Percentiles rank a stretch among this genome's conserved stretches.
Conservation (phyloP, 2,329 filamentous ascomycete genomes). For the Aureobasidium sp. region DNA sequence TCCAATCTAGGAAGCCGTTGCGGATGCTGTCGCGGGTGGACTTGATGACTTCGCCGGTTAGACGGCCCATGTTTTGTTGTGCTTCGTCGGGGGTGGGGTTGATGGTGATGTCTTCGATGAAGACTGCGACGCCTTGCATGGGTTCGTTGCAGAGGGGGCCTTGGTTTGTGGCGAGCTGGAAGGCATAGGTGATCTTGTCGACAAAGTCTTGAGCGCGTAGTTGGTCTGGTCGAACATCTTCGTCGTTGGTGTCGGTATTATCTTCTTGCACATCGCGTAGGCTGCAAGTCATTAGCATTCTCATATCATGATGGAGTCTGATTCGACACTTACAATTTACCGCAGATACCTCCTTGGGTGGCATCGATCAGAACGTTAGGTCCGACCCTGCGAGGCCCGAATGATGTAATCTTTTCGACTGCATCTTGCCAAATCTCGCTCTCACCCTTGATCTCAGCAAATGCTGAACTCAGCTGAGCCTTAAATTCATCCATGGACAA, state of each 20-base stretch:
- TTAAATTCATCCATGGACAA: slow-evolving; percentile 72
- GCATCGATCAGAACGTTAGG: slow-evolving; percentile 85
- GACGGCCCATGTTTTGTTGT: slow-evolving; percentile 59
- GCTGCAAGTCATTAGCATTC: background rate
- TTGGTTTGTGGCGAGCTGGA: slow-evolving; percentile 83
- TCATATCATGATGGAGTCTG: background rate
- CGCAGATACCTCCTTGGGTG: slow-evolving; percentile 62
- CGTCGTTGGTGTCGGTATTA: slow-evolving; percentile 16
- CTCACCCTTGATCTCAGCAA: slow-evolving; percentile 64
- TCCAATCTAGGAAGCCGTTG: slow-evolving; percentile 89
- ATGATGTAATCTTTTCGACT: slow-evolving; percentile 76
- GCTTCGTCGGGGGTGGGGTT: slow-evolving; percentile 43
- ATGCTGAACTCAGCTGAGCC: slow-evolving; percentile 56
- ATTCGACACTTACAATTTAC: slow-evolving; percentile 54
- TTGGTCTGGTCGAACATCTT: slow-evolving; percentile 47
- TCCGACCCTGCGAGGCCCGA: slow-evolving; percentile 76
- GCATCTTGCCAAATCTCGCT: slow-evolving; percentile 69
- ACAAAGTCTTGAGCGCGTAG: slow-evolving; percentile 51
- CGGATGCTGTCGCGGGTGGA: slow-evolving; percentile 77
- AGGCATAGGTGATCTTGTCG: slow-evolving; percentile 87
- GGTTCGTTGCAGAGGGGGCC: slow-evolving; percentile 90
- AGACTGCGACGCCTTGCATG: slow-evolving; percentile 84
- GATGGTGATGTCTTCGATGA: slow-evolving; percentile 71
- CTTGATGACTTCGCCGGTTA: slow-evolving; percentile 91
- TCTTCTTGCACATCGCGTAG: slow-evolving; percentile 23